Percentiles rank a stretch among this genome's conserved stretches.
Evolutionary conservation across 768 basidiomycete genomes (phyloP).

Genomic region (Antrodiella citrinella): DNA sequence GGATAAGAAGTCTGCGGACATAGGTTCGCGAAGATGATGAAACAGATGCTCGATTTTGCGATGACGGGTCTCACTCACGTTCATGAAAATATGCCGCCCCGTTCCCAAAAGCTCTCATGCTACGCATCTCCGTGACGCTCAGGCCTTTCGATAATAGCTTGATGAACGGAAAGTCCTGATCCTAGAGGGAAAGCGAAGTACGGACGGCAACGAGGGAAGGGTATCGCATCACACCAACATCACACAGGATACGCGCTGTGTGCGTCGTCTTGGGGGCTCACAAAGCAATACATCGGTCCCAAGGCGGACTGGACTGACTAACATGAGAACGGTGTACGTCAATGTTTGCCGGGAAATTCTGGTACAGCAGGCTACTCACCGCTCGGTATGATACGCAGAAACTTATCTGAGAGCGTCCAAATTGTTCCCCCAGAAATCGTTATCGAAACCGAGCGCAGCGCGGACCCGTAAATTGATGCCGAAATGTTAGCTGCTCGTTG

Average conservation of each 20-base stretch:
- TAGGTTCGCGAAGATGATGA: background rate
- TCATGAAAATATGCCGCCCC: background rate
- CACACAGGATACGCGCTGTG: too few relatives aligned
- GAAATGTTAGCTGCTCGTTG: background rate
- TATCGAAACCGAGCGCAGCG: background rate
- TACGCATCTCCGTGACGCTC: background rate
- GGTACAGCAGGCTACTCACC: background rate
- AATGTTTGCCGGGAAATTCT: background rate
- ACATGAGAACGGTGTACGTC: background rate
- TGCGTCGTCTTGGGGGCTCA: background rate
- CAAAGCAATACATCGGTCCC: background rate
- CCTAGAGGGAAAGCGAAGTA: background rate
- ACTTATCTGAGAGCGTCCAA: background rate
- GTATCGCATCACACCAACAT: background rate
- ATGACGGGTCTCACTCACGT: background rate
- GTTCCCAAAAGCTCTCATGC: background rate
- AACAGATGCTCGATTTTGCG: background rate
- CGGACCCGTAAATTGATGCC: background rate
- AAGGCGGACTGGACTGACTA: background rate
- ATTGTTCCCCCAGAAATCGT: background rate
- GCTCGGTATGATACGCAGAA: background rate
- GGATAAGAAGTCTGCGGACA: background rate
- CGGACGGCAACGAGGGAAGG: background rate
- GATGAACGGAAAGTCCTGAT: background rate
- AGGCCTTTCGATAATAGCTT: background rate